Percentiles rank a stretch among this genome's conserved stretches.
phyloP scores from a whole-genome alignment of 1,139 yeast genomes.

The Taphrina populina region DNA sequence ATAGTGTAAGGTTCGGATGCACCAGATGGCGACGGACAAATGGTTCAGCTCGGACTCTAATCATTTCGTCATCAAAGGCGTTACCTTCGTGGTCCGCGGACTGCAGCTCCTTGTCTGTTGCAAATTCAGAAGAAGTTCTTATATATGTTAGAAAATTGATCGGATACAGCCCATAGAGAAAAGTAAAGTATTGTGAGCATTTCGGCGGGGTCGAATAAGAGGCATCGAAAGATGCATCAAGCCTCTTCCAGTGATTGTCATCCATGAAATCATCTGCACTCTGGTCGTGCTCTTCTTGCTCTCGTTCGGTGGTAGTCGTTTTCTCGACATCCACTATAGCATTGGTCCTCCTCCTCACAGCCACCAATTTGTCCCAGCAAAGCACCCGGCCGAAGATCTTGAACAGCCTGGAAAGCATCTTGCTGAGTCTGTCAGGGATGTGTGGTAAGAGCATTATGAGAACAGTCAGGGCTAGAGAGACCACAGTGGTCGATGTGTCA shows the following conservation, averaged over 20 bases:
- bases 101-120: slow-evolving; percentile 37
- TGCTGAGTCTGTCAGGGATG: slow-evolving; percentile 47
- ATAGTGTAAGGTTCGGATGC: slow-evolving; percentile 54
- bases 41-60: slow-evolving; percentile 41
- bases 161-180: slow-evolving; percentile 65
- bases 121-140: slow-evolving; percentile 49
- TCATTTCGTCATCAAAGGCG: slow-evolving; percentile 45
- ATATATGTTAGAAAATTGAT: slow-evolving; percentile 52
- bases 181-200: slow-evolving; percentile 47
- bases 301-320: background rate
- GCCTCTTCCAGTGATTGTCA: slow-evolving; percentile 30
- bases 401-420: slow-evolving; percentile 51
- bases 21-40: slow-evolving; percentile 47
- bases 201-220: slow-evolving; percentile 35
- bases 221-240: slow-evolving; percentile 34
- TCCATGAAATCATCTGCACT: slow-evolving; percentile 23
- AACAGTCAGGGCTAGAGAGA: slow-evolving; percentile 51
- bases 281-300: slow-evolving; percentile 15
- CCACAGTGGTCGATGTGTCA: slow-evolving; percentile 51
- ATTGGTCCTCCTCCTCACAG: slow-evolving; percentile 20
- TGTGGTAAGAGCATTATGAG: slow-evolving; percentile 60
- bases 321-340: slow-evolving; percentile 33
- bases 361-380: slow-evolving; percentile 45
- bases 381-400: slow-evolving; percentile 52
- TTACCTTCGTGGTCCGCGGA: slow-evolving; percentile 43